A percentile compares a stretch with the other conserved stretches of the same genome.
These are phyloP conservation scores for Fusarium tricinctum DNA, from an alignment of 2,329 filamentous ascomycete species.

Conservation along the genomic window DNA sequence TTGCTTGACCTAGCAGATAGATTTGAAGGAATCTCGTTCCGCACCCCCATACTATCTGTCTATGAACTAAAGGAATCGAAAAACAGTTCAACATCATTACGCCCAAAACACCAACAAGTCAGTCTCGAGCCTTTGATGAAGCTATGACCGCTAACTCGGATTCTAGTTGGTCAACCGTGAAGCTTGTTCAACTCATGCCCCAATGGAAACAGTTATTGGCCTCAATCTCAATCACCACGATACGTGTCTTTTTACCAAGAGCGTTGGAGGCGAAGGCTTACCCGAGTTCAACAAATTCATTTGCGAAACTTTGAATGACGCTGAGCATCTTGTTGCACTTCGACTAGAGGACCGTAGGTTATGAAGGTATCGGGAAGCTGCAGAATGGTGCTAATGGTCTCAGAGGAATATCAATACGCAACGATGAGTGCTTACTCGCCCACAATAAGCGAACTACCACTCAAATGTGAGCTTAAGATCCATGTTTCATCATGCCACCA, in stretches of 20 bases:
- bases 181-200: conserved; percentile 4
- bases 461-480: conserved; percentile 1
- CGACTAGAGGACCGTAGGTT: conserved; percentile 2
- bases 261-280: conserved; percentile 1
- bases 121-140: conserved; percentile 1
- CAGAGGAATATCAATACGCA: conserved; percentile 5
- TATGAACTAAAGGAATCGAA: conserved; percentile 6
- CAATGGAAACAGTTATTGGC: conserved; percentile 5
- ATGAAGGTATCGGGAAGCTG: conserved; percentile 4
- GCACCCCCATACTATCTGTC: conserved; percentile 3
- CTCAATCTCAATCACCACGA: conserved; percentile 2
- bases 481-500: background rate
- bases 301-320: background rate
- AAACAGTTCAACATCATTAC: conserved; percentile 4
- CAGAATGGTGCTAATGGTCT: conserved; percentile 3
- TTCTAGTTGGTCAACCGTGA: conserved; percentile 6
- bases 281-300: conserved; percentile 2
- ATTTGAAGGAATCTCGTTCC: conserved; percentile 6
- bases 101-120: conserved; percentile 4
- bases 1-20: conserved; percentile 6
- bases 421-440: conserved; percentile 4
- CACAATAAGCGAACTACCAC: conserved; percentile 4
- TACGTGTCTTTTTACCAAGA: conserved; percentile 5
- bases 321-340: conserved; percentile 3
- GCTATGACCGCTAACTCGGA: conserved; percentile 1